Conservation (phyloP, 1,284 basidiomycete species). For the Trichosporon faecale region DNA sequence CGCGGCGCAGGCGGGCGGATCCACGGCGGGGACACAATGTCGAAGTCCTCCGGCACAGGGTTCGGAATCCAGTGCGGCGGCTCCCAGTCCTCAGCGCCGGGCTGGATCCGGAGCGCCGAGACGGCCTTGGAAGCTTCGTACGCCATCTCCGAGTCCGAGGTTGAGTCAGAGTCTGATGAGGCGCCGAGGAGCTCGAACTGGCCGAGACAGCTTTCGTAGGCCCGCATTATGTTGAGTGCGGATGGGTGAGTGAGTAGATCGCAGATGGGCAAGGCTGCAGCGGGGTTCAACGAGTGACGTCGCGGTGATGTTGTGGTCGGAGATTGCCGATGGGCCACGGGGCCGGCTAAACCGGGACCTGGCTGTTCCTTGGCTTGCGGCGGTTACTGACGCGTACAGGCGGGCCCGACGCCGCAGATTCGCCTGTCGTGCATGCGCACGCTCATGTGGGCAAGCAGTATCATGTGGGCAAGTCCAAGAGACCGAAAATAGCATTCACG, state of each 20-base stretch:
- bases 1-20: constrained; percentile 25
- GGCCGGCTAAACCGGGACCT: not conserved
- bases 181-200: constrained; percentile 32
- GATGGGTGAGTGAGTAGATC: not conserved
- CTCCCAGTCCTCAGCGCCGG: constrained; percentile 25
- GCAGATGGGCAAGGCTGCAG: not conserved
- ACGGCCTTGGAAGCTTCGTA: constrained; percentile 4
- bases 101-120: constrained; percentile 12
- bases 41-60: constrained; percentile 30
- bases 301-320: not conserved
- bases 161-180: not conserved
- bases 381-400: no score
- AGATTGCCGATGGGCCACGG: not conserved
- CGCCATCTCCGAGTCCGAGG: not conserved
- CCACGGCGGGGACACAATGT: constrained; percentile 32
- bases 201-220: constrained; percentile 24
- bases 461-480: not conserved
- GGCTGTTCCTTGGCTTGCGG: no score
- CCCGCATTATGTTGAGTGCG: not conserved
- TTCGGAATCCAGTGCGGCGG: constrained; percentile 37
- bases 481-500: not conserved
- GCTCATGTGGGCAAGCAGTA: not conserved
- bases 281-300: not conserved
- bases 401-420: no score
- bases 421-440: not conserved